Evolutionary conservation across 805 yeast species (phyloP).

Genomic region (Pichia phayaonensis): DNA sequence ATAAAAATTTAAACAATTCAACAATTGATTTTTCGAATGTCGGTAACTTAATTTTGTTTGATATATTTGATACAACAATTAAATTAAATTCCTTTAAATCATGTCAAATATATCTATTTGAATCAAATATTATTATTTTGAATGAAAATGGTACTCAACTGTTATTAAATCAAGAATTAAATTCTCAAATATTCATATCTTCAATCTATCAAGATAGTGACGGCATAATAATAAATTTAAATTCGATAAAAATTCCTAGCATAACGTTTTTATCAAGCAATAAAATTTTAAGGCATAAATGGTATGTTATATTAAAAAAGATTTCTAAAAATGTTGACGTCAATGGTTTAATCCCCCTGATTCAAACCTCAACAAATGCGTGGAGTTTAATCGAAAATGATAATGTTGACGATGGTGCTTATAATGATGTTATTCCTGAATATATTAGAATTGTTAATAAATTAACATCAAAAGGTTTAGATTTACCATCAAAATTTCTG

Average conservation of each 20-base stretch:
- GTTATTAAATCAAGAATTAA: slow-evolving; percentile 14
- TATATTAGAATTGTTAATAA: slow-evolving; percentile 34
- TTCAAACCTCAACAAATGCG: slow-evolving; percentile 43
- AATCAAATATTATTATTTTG: slow-evolving; percentile 17
- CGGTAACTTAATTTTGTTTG: slow-evolving; percentile 22
- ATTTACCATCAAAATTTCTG: slow-evolving; percentile 33
- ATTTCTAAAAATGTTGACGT: slow-evolving; percentile 3
- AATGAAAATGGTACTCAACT: slow-evolving; percentile 14
- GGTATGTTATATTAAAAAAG: slow-evolving; percentile 22
- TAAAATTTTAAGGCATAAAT: slow-evolving; percentile 21
- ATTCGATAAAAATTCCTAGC: slow-evolving; percentile 21
- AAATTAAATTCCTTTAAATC: slow-evolving; percentile 2
- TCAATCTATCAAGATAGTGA: slow-evolving; percentile 18
- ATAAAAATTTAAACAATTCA: slow-evolving; percentile 7
- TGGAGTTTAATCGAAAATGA: slow-evolving; percentile 34
- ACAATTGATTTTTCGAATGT: slow-evolving; percentile 17
- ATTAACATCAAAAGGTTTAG: slow-evolving; percentile 31
- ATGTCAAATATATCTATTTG: slow-evolving; percentile 20
- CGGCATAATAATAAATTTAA: slow-evolving; percentile 19
- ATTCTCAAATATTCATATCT: slow-evolving; percentile 15
- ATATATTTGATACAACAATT: slow-evolving; percentile 15
- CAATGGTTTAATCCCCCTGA: slow-evolving; percentile 25
- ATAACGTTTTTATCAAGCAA: slow-evolving; percentile 15
- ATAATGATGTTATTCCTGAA: slow-evolving; percentile 29
- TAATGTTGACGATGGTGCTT: slow-evolving; percentile 9